Evolutionary conservation across 2,329 filamentous ascomycete genomes (phyloP).

Genomic region (Colletotrichum filicis): DNA sequence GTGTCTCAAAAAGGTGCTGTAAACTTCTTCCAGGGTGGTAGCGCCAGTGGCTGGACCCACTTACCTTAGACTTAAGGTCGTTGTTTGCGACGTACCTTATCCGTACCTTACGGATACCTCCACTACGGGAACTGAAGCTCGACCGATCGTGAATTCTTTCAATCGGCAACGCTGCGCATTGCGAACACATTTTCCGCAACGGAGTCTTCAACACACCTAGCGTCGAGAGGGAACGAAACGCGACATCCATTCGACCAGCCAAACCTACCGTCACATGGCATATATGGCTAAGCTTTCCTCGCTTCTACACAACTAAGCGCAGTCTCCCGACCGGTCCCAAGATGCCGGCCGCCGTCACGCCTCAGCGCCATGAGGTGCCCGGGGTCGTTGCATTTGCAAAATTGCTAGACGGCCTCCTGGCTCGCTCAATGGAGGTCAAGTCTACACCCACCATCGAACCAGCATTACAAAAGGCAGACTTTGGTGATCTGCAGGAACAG

Average conservation of each 20-base stretch:
- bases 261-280: constrained; percentile 1
- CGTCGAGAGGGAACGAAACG: neutral
- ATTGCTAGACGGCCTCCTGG: constrained; percentile 68
- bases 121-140: constrained; percentile 1
- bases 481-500: constrained; percentile 60
- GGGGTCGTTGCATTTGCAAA: constrained; percentile 64
- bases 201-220: neutral
- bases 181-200: neutral
- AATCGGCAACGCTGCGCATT: constrained; percentile 2
- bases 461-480: constrained; percentile 76
- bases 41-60: neutral
- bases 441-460: constrained; percentile 74
- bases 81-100: neutral
- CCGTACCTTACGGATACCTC: neutral
- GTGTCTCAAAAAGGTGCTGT: neutral
- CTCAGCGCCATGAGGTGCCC: constrained; percentile 59
- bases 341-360: constrained; percentile 61
- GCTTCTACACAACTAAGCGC: neutral
- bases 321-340: constrained; percentile 35
- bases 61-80: neutral
- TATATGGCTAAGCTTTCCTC: neutral
- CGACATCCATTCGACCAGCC: neutral
- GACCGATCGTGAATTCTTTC: constrained; percentile 9
- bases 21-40: neutral
- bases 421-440: constrained; percentile 69